These are phyloP conservation scores for Dysphania ambrosioides DNA, from an alignment of 148 eudicot species.

Conservation along the genomic window DNA sequence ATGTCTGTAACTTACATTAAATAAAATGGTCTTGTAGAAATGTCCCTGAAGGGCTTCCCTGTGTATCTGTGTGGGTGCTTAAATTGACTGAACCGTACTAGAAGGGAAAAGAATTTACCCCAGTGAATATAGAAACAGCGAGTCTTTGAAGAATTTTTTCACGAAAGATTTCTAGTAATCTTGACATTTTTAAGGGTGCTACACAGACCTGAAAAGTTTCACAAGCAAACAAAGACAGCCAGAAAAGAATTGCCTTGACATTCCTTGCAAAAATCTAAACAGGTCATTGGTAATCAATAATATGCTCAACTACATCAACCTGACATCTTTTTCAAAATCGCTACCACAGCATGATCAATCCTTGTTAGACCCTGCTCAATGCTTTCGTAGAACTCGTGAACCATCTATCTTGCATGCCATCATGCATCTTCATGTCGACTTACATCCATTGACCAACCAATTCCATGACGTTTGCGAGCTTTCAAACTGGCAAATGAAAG, in stretches of 20 bases:
- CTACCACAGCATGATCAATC: neutral
- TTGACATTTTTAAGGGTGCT: slow-evolving; percentile 16
- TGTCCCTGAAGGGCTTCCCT: neutral
- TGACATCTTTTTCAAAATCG: neutral
- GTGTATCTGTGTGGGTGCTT: neutral
- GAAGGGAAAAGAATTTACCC: neutral
- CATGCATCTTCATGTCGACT: slow-evolving; percentile 12
- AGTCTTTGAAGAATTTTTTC: neutral
- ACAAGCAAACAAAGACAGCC: slow-evolving; percentile 10
- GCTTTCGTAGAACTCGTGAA: neutral
- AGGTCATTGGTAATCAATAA: slow-evolving; percentile 5
- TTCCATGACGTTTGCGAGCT: neutral
- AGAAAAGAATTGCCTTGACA: slow-evolving; percentile 5
- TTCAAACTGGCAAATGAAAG: slow-evolving; percentile 4
- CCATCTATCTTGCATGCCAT: slow-evolving; percentile 14
- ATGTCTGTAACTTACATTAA: too few relatives aligned
- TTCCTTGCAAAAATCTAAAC: slow-evolving; percentile 34
- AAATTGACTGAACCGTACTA: neutral
- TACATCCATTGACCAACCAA: neutral
- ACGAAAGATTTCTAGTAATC: slow-evolving; percentile 22
- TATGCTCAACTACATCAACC: slow-evolving; percentile 18
- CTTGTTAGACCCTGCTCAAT: neutral
- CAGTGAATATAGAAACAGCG: neutral
- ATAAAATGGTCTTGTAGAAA: neutral
- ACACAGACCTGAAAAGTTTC: slow-evolving; percentile 14